Percentiles rank a stretch among this genome's conserved stretches.
Conservation (phyloP, 108 stramenopile genomes). For the Fragilariopsis cylindrus region DNA sequence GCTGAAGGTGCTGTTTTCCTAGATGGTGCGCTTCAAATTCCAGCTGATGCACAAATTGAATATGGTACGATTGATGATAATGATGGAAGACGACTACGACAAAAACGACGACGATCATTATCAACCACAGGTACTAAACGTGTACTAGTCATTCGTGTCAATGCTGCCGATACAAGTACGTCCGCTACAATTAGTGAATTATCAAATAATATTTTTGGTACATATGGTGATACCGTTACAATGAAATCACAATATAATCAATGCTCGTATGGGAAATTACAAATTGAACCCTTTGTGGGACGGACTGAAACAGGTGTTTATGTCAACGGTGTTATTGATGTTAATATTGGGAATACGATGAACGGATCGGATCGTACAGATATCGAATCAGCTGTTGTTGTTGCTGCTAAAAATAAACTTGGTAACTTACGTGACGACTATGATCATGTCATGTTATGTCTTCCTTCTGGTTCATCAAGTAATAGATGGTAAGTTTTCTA, state of each 20-base stretch:
- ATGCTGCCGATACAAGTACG: conserved; percentile 2
- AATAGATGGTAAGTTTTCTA: too few species aligned
- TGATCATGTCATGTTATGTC: conserved; percentile 66
- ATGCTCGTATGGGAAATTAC: conserved; percentile 37
- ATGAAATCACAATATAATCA: conserved; percentile 27
- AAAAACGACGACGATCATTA: not conserved
- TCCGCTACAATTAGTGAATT: not conserved
- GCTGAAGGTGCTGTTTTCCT: conserved; percentile 18
- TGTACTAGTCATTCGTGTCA: conserved; percentile 15
- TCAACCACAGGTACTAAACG: not conserved
- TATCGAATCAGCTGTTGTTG: not conserved
- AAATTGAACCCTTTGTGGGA: conserved; percentile 13
- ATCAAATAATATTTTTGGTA: conserved; percentile 30
- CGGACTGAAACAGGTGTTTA: conserved; percentile 53
- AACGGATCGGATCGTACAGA: not conserved
- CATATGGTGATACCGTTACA: conserved; percentile 24
- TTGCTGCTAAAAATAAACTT: not conserved
- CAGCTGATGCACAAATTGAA: conserved; percentile 9
- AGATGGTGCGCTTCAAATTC: conserved; percentile 6
- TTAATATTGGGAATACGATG: not conserved
- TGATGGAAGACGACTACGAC: not conserved
- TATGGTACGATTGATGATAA: not conserved
- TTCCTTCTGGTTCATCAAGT: conserved; percentile 44
- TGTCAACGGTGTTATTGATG: conserved; percentile 14
- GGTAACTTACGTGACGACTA: conserved; percentile 2